A percentile compares a stretch with the other conserved stretches of the same genome.
These are phyloP conservation scores for Byssochlamys sp. DNA, from an alignment of 2,329 filamentous ascomycete species.

Conservation along the genomic window DNA sequence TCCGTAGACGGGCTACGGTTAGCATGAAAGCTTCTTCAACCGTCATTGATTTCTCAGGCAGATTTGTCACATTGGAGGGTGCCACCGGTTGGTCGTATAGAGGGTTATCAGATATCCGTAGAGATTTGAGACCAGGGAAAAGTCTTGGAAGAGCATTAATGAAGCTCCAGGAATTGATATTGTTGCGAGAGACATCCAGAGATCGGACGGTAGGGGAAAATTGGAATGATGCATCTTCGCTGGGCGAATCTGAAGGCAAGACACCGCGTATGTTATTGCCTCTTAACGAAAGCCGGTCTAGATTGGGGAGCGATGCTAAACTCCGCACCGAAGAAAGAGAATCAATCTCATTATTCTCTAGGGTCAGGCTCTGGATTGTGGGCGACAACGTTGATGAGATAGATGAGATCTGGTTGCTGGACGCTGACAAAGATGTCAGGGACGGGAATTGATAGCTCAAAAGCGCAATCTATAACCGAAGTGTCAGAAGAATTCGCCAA, in stretches of 20 bases:
- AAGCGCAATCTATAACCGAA: constrained; percentile 22
- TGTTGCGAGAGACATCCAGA: constrained; percentile 66
- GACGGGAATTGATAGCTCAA: constrained; percentile 26
- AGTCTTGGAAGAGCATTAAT: constrained; percentile 56
- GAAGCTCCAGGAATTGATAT: constrained; percentile 60
- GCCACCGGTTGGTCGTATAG: constrained; percentile 52
- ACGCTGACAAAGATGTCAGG: constrained; percentile 24
- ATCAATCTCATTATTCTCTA: constrained; percentile 40
- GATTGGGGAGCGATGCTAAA: constrained; percentile 44
- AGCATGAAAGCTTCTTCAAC: constrained; percentile 84
- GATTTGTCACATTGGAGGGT: constrained; percentile 29
- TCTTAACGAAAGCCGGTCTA: constrained; percentile 54
- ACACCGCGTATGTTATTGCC: constrained; percentile 57
- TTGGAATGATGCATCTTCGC: constrained; percentile 29
- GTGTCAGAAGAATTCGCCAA: constrained; percentile 4
- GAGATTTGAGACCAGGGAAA: constrained; percentile 63
- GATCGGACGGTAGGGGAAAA: constrained; percentile 52
- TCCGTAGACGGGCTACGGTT: constrained; percentile 63
- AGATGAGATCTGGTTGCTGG: constrained; percentile 27
- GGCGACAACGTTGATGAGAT: constrained; percentile 20
- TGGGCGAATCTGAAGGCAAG: constrained; percentile 20
- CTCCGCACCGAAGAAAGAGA: constrained; percentile 32
- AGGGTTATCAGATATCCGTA: constrained; percentile 79
- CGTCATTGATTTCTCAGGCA: constrained; percentile 30
- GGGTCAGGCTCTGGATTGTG: constrained; percentile 36